phyloP scores from a whole-genome alignment of 2,329 filamentous ascomycete genomes.

The Tolypocladium tundrense region DNA sequence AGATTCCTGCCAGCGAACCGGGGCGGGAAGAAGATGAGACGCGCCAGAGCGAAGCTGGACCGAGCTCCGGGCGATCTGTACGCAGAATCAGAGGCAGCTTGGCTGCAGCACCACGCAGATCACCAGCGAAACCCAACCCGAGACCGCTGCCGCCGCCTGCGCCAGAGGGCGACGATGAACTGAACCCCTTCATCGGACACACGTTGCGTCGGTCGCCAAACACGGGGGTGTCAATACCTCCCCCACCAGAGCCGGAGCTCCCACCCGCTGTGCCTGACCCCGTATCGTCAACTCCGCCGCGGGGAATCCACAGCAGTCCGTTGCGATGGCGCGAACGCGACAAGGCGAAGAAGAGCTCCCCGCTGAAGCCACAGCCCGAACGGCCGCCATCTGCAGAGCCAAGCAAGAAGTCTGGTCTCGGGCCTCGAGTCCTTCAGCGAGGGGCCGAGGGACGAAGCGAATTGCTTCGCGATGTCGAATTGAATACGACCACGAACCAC shows the following conservation, averaged over 20 bases:
- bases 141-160: slow-evolving; percentile 36
- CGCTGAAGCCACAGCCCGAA: slow-evolving; percentile 33
- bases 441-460: background rate
- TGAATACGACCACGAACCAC: slow-evolving; percentile 16
- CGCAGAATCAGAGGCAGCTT: slow-evolving; percentile 16
- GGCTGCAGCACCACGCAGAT: slow-evolving; percentile 25
- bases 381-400: slow-evolving; percentile 9
- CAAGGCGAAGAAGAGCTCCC: slow-evolving; percentile 34
- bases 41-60: slow-evolving; percentile 4
- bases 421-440: background rate
- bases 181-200: slow-evolving; percentile 20
- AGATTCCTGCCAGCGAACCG: slow-evolving; percentile 12
- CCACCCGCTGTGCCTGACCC: slow-evolving; percentile 47
- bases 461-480: background rate
- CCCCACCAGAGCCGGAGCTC: slow-evolving; percentile 49
- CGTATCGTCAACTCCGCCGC: slow-evolving; percentile 42
- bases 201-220: slow-evolving; percentile 16
- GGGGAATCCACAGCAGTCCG: slow-evolving; percentile 50
- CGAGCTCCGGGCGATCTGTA: slow-evolving; percentile 8
- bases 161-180: slow-evolving; percentile 15
- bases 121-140: slow-evolving; percentile 31
- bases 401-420: slow-evolving; percentile 1
- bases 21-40: slow-evolving; percentile 9
- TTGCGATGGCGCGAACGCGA: slow-evolving; percentile 30
- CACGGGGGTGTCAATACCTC: slow-evolving; percentile 17